Percentiles rank a stretch among this genome's conserved stretches.
phyloP scores from a whole-genome alignment of 306 rosid genomes.

The Potentilla sterilis region DNA sequence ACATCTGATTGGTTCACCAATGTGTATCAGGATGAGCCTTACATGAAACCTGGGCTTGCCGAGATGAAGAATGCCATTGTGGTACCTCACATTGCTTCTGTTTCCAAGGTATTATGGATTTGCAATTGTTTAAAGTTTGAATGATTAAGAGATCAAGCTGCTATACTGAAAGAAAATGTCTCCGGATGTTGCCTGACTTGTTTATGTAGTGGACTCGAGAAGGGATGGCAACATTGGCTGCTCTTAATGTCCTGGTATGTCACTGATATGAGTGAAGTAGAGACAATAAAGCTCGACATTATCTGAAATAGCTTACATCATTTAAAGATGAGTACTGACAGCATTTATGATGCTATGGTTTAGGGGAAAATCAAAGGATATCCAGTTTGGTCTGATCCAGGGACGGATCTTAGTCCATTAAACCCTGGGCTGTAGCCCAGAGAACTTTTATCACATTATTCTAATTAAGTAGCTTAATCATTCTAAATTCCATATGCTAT shows the following conservation, averaged over 20 bases:
- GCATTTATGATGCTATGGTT: constrained; percentile 12
- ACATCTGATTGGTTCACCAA: constrained; percentile 1
- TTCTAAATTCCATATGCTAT: no score
- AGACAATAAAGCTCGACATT: no score
- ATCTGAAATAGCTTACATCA: neutral
- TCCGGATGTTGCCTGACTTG: neutral
- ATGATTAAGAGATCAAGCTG: neutral
- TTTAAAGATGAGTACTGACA: neutral
- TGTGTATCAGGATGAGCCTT: constrained; percentile 76
- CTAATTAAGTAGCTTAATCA: no score
- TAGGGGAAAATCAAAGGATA: constrained; percentile 90
- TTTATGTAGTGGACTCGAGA: constrained; percentile 95
- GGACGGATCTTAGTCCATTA: no score
- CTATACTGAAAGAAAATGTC: neutral
- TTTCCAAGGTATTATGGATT: constrained; percentile 70
- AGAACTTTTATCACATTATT: no score
- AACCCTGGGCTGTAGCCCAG: no score
- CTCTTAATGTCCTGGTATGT: constrained; percentile 93
- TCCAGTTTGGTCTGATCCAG: constrained; percentile 79
- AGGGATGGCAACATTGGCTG: constrained; percentile 99
- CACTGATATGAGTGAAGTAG: neutral
- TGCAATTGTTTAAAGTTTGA: neutral
- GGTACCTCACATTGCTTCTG: constrained; percentile 99
- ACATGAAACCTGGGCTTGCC: constrained; percentile 96
- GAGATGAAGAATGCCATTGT: constrained; percentile 92